Base-by-base conservation (phyloP, 306 rosid genomes). In the Geum urbanum region DNA sequence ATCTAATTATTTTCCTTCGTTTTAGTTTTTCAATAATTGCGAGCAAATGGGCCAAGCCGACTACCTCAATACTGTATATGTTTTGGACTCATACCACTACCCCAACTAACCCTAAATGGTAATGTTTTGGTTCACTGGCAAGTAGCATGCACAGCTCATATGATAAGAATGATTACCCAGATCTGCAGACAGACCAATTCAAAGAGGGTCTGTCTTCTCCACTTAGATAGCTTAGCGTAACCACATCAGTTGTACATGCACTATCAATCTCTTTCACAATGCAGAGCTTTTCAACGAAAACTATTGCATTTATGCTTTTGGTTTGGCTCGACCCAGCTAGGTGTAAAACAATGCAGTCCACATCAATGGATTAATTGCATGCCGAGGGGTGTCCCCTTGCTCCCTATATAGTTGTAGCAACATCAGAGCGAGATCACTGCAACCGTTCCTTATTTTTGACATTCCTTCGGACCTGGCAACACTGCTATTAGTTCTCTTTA, bases 391-490 rank as follows among this genome's bases (percentile, higher is more conserved):
- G 43, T 70, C 70, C 64, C 52, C 11, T 66, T 54, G 59, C 52
- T 60, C 43, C 65, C 74, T 85, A 85, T 83, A 79, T 77, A 88
- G 74, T 19, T 53, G 75, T 39, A 62, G 50, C 59, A 18, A 51
- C 67, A 55, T 66, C 24, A 49, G 19, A 50, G 27, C 27, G 56
- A 66, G 43, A 63, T 65, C 3, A 49, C 12, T 44, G 19, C 60
- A 69, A 27, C 51, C 77, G 15, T 47, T 74, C 4, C 1, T 63
- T 39, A 43, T 80, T 13, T 12, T 53, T 44, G 3, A 60, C 13
- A 16, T 47, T 14, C 56, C 15, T 16, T 22, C 14, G 45, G 32
- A 44, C 27, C 46, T 53, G 69, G 66, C 72, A 70, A 9, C 22
- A 56, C 59, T 50, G 54, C 41, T 12, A 49, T 13, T 32, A 6